Percentiles rank a stretch among this genome's conserved stretches.
phyloP scores from a whole-genome alignment of 805 yeast species.

The Hanseniaspora thailandica region DNA sequence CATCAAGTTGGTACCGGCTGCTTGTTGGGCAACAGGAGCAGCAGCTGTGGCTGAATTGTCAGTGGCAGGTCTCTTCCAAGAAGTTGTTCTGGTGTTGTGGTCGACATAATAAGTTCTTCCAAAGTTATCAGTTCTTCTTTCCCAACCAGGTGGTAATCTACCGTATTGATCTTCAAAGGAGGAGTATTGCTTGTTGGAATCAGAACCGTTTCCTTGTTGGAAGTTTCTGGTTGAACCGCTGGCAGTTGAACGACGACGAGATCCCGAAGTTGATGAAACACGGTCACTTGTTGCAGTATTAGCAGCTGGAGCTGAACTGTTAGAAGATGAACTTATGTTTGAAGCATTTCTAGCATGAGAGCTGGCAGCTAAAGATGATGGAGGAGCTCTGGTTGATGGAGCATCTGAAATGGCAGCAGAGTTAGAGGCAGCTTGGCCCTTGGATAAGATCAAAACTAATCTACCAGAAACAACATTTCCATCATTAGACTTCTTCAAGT shows the following conservation, averaged over 20 bases:
- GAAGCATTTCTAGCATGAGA: not conserved
- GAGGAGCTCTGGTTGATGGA: not conserved
- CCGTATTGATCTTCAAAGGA: conserved; percentile 97
- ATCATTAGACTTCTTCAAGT: conserved; percentile 82
- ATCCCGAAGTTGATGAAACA: conserved; percentile 6
- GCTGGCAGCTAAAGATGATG: not conserved
- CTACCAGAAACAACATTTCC: conserved; percentile 88
- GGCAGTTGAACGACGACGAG: conserved; percentile 16
- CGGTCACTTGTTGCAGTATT: not conserved
- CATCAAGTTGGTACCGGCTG: not conserved
- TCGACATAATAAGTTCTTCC: conserved; percentile 97
- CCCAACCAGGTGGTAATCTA: conserved; percentile 97
- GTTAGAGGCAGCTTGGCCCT: conserved; percentile 13
- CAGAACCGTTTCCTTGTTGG: conserved; percentile 16
- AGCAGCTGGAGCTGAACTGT: not conserved
- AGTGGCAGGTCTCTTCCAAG: conserved; percentile 94
- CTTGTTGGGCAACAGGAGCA: no score
- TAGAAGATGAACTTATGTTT: not conserved
- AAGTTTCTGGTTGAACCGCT: conserved; percentile 21
- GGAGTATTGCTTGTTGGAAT: conserved; percentile 52
- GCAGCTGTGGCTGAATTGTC: conserved; percentile 55
- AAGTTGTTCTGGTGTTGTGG: conserved; percentile 92
- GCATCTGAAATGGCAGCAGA: not conserved
- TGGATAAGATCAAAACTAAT: conserved; percentile 61
- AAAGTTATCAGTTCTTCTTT: conserved; percentile 90